Evolutionary conservation across 305 asterid species (phyloP), one percentile per base, ranked within the genome.

Genomic region (Coffea humblotiana): DNA sequence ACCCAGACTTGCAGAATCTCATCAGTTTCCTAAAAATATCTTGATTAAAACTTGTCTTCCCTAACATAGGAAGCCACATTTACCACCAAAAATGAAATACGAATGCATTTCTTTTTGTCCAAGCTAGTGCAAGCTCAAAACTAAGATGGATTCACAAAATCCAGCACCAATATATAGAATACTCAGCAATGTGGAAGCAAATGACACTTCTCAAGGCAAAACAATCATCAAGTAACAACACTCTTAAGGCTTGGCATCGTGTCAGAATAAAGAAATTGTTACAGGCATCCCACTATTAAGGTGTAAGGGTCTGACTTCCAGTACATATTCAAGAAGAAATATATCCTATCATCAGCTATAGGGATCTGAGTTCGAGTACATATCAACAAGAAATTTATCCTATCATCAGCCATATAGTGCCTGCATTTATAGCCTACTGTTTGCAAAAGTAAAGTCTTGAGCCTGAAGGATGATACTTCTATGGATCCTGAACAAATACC

Each of bases 381-480:
- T 43, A 73, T 52, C 47, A 2, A 51, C 32, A 48, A 73, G 23
- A 74, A n/a, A 73, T 51, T 51, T 18, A 29, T 19, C 12, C 4
- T 14, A 23, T 32, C 67, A 52, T 74, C 77, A 74, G 32, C 77
- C 32, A 32, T 45, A 1, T 64, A 1, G 29, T 52, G 25, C 58
- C 48, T 54, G 29, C 8, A 75, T 23, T 72, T 19, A 40, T 40
- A 54, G 27, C 19, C 35, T 27, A 27, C 69, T 78, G 25, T 51
- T 12, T 40, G 56, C 63, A 72, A 48, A 72, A 71, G 0, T 47
- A 3, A 45, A 74, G 58, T 64, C 64, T 29, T 8, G 6, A 49
- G 67, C 73, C 40, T 58, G 49, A 78, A 67, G 75, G 40, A 52
- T 13, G 16, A 78, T 75, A 56, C 35, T 23, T 27, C 70, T 70